Evolutionary conservation across 768 basidiomycete species (phyloP).

Genomic region (Pisolithus orientalis): DNA sequence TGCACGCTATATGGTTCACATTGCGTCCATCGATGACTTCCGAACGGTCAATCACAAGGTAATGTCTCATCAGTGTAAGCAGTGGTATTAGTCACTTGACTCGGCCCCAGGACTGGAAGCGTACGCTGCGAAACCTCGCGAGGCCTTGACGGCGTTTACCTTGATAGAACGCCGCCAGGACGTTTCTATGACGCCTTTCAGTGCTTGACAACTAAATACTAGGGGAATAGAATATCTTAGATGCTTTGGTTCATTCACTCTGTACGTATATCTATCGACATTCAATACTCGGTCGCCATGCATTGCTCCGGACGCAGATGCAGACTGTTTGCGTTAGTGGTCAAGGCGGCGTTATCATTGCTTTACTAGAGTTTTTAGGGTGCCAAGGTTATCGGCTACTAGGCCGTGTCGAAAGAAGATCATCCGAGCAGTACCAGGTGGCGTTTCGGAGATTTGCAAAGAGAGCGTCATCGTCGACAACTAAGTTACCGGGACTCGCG

Average conservation of each 20-base stretch:
- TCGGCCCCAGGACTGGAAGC: slow-evolving; percentile 30
- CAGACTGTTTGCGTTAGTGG: slow-evolving; percentile 5
- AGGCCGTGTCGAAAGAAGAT: neutral
- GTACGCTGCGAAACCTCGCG: slow-evolving; percentile 17
- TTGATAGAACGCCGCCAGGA: too few relatives aligned
- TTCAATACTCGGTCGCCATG: too few relatives aligned
- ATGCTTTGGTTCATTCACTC: too few relatives aligned
- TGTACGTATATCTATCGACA: too few relatives aligned
- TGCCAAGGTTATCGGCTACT: neutral
- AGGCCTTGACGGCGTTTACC: neutral
- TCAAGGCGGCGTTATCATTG: neutral
- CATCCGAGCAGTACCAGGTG: neutral
- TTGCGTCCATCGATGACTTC: slow-evolving; percentile 57
- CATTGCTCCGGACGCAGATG: too few relatives aligned
- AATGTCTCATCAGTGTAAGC: slow-evolving; percentile 5
- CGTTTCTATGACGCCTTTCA: too few relatives aligned
- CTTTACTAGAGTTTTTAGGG: neutral
- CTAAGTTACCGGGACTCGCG: neutral
- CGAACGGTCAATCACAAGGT: slow-evolving; percentile 64
- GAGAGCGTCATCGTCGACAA: neutral
- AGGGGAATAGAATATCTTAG: too few relatives aligned
- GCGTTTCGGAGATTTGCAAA: neutral
- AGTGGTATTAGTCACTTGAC: neutral
- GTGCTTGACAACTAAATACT: too few relatives aligned
- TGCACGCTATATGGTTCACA: slow-evolving; percentile 57